Percentiles rank a stretch among this genome's conserved stretches.
phyloP scores from a whole-genome alignment of 192 early-diverging fungal genomes.

The Podila epicladia region DNA sequence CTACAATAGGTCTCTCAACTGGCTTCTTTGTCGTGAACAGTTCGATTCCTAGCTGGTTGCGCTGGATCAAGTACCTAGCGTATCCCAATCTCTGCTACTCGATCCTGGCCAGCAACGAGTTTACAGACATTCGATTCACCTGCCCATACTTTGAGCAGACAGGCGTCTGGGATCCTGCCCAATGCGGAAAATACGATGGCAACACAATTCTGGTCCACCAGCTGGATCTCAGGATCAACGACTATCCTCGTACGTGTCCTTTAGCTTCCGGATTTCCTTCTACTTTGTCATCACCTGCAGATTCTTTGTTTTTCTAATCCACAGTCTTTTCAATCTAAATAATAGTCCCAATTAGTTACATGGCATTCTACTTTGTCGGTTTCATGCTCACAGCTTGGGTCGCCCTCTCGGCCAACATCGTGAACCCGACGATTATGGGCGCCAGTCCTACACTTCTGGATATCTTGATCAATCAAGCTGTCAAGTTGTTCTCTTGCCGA shows the following conservation, averaged over 20 bases:
- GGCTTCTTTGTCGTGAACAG: slow-evolving; percentile 45
- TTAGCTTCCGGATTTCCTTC: background rate
- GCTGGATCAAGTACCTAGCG: slow-evolving; percentile 38
- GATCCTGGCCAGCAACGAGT: slow-evolving; percentile 47
- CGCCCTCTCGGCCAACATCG: slow-evolving; percentile 14
- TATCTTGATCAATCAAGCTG: slow-evolving; percentile 23
- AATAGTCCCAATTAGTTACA: slow-evolving; percentile 18
- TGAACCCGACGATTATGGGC: slow-evolving; percentile 45
- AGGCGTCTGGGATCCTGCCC: slow-evolving; percentile 25
- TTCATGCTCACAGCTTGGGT: slow-evolving; percentile 34
- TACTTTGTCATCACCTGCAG: too few relatives aligned
- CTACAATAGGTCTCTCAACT: slow-evolving; percentile 30
- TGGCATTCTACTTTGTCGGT: slow-evolving; percentile 23
- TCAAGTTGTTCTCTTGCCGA: slow-evolving; percentile 5
- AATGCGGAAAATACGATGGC: slow-evolving; percentile 31
- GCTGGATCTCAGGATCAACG: slow-evolving; percentile 11
- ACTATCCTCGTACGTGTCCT: slow-evolving; percentile 23
- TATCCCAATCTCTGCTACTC: slow-evolving; percentile 26
- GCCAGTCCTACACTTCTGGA: slow-evolving; percentile 34
- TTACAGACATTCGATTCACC: slow-evolving; percentile 21
- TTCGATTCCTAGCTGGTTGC: slow-evolving; percentile 37
- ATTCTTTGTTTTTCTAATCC: too few relatives aligned
- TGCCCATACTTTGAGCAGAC: slow-evolving; percentile 15
- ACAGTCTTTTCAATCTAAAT: too few relatives aligned
- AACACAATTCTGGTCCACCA: slow-evolving; percentile 21